Conservation (phyloP, 441 rosid species). For the Corymbia citriodora region DNA sequence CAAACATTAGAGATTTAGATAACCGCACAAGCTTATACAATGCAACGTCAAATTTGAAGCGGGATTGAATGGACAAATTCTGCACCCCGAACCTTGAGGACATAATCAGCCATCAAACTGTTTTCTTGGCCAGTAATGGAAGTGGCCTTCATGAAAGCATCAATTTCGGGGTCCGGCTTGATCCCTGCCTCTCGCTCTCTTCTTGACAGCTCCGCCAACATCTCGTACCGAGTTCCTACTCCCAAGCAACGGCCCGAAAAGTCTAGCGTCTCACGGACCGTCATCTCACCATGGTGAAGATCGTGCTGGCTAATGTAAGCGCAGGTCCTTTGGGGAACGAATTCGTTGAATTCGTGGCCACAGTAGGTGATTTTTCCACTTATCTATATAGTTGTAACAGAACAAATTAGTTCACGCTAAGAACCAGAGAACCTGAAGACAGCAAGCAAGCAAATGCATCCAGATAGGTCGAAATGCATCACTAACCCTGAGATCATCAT, state of each 20-base stretch:
- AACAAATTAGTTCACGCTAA: neutral
- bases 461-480: neutral
- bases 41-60: neutral
- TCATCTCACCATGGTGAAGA: constrained; percentile 92
- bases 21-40: neutral
- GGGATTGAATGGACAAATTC: neutral
- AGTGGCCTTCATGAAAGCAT: constrained; percentile 91
- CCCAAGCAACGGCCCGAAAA: constrained; percentile 92
- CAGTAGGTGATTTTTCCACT: constrained; percentile 53
- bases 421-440: neutral
- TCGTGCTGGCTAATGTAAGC: constrained; percentile 96
- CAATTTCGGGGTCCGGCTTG: constrained; percentile 83
- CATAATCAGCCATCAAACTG: constrained; percentile 79
- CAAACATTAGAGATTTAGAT: neutral
- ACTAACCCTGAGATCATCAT: constrained; percentile 29
- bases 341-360: constrained; percentile 78
- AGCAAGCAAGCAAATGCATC: neutral
- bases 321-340: constrained; percentile 83
- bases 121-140: constrained; percentile 72
- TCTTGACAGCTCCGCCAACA: constrained; percentile 62
- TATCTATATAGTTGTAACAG: neutral
- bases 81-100: constrained; percentile 60
- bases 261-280: constrained; percentile 84
- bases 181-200: constrained; percentile 74
- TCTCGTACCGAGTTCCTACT: constrained; percentile 73